A percentile compares a stretch with the other conserved stretches of the same genome.
phyloP scores from a whole-genome alignment of 2,329 filamentous ascomycete species.

The Colletotrichum plurivorum region DNA sequence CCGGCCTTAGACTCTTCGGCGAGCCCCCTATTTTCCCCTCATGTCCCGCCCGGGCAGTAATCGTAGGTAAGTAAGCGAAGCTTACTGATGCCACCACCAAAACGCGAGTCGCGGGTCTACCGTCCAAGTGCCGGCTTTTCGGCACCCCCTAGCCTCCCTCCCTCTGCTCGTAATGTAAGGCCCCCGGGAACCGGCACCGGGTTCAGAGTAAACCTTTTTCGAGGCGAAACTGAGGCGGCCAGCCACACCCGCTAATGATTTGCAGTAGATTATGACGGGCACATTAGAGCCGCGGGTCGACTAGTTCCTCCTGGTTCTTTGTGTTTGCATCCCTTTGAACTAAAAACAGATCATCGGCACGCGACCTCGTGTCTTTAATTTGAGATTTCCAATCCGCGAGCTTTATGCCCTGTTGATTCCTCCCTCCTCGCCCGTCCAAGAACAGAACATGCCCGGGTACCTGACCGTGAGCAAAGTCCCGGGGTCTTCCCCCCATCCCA shows the following conservation, averaged over 20 bases:
- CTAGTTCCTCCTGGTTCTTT: neutral
- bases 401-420: neutral
- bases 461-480: too few species aligned
- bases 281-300: constrained; percentile 5
- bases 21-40: too few species aligned
- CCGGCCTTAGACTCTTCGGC: too few species aligned
- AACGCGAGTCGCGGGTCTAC: neutral
- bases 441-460: neutral
- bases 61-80: neutral
- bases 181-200: constrained; percentile 16
- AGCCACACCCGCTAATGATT: constrained; percentile 17
- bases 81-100: neutral
- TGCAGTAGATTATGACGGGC: neutral
- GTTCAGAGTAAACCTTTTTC: constrained; percentile 5
- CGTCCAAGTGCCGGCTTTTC: constrained; percentile 15
- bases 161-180: neutral
- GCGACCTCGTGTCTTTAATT: constrained; percentile 12
- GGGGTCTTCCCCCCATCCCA: too few species aligned
- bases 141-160: constrained; percentile 11
- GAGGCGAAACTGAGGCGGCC: constrained; percentile 14
- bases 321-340: constrained; percentile 5
- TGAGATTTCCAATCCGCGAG: constrained; percentile 1
- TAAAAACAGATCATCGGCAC: constrained; percentile 17
- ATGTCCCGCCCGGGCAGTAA: too few species aligned
- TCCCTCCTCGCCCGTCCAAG: neutral